Base-by-base conservation (phyloP, 1,284 basidiomycete species). In the Naganishia sp. region DNA sequence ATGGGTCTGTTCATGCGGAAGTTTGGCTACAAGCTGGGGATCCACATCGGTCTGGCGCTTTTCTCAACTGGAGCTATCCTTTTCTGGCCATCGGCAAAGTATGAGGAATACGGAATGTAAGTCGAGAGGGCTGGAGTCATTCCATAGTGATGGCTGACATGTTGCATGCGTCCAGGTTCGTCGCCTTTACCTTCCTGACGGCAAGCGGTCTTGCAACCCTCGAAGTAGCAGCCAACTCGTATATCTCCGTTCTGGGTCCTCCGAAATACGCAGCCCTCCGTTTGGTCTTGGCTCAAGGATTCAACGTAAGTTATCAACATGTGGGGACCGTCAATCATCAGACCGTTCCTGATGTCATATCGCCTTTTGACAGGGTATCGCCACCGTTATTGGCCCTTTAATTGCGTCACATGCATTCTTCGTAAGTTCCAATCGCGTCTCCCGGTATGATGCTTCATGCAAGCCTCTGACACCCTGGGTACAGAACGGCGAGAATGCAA, bases 31-130 rank as follows among this genome's bases (percentile, higher is more conserved):
- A 75, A 75, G 67, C 63, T 57, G 13, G 74, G 75, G 10, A 77
- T 77, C 50, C 74, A 75, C 61, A 61, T 74, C 55, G 75, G 74
- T 13, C 71, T 75, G 1, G 66, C 60, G 1, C 67, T 76, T 36
- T 70, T 70, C 43, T 68, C 68, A 5, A 68, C 44, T 25, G 67
- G 67, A 21, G 55, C 56, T 15, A 39, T 56, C 15, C 16, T 59
- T 9, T 77, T 74, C 69, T 77, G 75, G 74, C 75, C 74, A 2
- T 63, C 73, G 1, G 75, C 75, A 5, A 66, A 66, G 50, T 74
- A 68, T 59, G 44, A 33, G 5, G 15, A 70, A 6, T 74, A 70
- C 53, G 71, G 66, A 16, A 64, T 69, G 59, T 71, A 70, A 52
- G 65, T 72, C 6, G 36, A 13, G 11, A 44, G 52, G 25, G 18